A percentile compares a stretch with the other conserved stretches of the same genome.
phyloP scores from a whole-genome alignment of 2,329 filamentous ascomycete species.

The Eutypella sp. region DNA sequence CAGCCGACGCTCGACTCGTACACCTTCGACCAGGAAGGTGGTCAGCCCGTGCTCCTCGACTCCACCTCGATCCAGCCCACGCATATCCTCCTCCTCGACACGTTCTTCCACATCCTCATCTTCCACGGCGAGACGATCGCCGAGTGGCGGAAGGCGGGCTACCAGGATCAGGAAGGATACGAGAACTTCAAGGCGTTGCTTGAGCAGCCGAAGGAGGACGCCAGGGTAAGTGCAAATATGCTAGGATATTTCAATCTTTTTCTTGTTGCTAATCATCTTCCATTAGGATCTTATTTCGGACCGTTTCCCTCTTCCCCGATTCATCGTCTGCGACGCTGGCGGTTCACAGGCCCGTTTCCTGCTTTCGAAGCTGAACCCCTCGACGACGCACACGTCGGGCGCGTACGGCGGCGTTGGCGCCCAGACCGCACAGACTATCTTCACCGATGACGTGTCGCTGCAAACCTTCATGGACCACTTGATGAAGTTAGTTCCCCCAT shows the following conservation, averaged over 20 bases:
- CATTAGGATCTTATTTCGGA: slow-evolving; percentile 98
- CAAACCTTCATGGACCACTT: slow-evolving; percentile 99
- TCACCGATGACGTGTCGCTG: slow-evolving; percentile 95
- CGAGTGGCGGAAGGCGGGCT: slow-evolving; percentile 96
- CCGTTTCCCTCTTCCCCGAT: slow-evolving; percentile 94
- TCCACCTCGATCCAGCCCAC: slow-evolving; percentile 94
- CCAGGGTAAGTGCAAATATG: slow-evolving; percentile 61
- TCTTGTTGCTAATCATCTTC: no score
- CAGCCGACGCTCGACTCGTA: slow-evolving; percentile 97
- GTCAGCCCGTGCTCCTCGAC: slow-evolving; percentile 88
- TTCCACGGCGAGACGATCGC: slow-evolving; percentile 98
- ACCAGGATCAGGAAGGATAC: slow-evolving; percentile 96
- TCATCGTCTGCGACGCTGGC: slow-evolving; percentile 98
- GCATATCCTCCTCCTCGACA: slow-evolving; percentile 90
- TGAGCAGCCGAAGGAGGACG: slow-evolving; percentile 94
- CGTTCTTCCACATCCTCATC: slow-evolving; percentile 99
- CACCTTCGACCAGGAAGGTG: slow-evolving; percentile 91
- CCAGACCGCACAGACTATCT: slow-evolving; percentile 93
- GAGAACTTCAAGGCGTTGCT: slow-evolving; percentile 89
- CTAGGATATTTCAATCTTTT: no score
- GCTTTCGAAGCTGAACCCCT: slow-evolving; percentile 93
- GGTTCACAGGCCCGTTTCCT: slow-evolving; percentile 97
- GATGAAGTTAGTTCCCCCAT: slow-evolving; percentile 74
- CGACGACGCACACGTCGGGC: slow-evolving; percentile 90
- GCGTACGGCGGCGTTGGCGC: slow-evolving; percentile 82